These are phyloP conservation scores for Astrocystis sublimbata DNA, from an alignment of 495 filamentous ascomycete genomes.

Conservation along the genomic window DNA sequence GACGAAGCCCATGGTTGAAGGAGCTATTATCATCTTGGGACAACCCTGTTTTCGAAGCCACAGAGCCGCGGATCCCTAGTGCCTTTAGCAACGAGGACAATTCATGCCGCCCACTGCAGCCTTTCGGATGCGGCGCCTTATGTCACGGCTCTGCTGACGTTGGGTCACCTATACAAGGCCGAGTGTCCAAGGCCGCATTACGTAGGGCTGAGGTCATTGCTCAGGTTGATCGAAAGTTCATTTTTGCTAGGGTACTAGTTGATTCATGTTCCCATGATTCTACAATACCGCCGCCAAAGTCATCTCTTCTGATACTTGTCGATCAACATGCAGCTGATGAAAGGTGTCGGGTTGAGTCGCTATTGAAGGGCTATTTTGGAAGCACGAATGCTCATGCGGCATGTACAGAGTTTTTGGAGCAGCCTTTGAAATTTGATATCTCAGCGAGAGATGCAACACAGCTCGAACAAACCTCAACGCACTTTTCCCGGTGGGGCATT, in stretches of 20 bases:
- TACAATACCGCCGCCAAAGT: neutral
- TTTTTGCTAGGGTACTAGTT: slow-evolving; percentile 61
- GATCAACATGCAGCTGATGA: slow-evolving; percentile 98
- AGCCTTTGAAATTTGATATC: slow-evolving; percentile 63
- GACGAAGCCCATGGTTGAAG: slow-evolving; percentile 41
- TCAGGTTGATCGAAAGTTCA: slow-evolving; percentile 90
- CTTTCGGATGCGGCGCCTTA: slow-evolving; percentile 15
- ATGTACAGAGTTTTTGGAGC: slow-evolving; percentile 37
- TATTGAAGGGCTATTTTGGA: slow-evolving; percentile 51
- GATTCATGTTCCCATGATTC: slow-evolving; percentile 18
- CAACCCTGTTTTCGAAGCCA: slow-evolving; percentile 41
- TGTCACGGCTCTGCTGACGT: slow-evolving; percentile 6
- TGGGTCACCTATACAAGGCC: slow-evolving; percentile 41
- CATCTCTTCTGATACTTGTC: slow-evolving; percentile 65
- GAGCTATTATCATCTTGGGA: slow-evolving; percentile 39
- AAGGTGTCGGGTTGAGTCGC: slow-evolving; percentile 72
- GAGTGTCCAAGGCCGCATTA: slow-evolving; percentile 69
- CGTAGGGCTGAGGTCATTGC: slow-evolving; percentile 63
- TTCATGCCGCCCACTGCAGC: slow-evolving; percentile 30
- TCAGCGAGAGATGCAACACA: slow-evolving; percentile 57
- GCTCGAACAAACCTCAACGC: slow-evolving; percentile 52
- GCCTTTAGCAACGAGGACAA: slow-evolving; percentile 31
- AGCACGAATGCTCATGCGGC: neutral
- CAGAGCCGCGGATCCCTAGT: slow-evolving; percentile 41
- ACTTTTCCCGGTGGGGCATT: slow-evolving; percentile 75